Evolutionary conservation across 169 alveolate species (phyloP).

Genomic region (Plasmodium sp.): DNA sequence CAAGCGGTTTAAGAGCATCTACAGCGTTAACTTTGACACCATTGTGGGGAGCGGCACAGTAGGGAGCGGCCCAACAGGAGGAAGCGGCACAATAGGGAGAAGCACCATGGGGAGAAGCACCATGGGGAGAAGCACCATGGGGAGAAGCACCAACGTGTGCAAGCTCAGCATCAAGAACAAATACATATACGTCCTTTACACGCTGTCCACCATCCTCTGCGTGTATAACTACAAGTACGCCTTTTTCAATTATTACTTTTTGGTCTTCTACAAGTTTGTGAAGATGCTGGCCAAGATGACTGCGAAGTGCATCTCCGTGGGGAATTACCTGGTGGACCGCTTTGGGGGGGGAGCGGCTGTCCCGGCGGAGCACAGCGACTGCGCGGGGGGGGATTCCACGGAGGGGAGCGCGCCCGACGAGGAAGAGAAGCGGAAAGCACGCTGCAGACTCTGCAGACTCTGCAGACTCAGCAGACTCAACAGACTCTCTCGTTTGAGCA

Average conservation of each 20-base stretch:
- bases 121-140: background rate
- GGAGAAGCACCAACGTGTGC: background rate
- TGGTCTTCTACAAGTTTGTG: slow-evolving; percentile 30
- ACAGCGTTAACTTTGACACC: slow-evolving; percentile 8
- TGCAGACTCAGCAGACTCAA: background rate
- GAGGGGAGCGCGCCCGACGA: background rate
- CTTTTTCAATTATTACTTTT: slow-evolving; percentile 55
- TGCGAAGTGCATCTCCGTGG: background rate
- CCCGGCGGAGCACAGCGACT: background rate
- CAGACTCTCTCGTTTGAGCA: background rate
- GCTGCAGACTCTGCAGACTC: background rate
- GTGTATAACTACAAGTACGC: slow-evolving; percentile 54
- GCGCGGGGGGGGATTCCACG: background rate
- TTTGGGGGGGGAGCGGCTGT: background rate
- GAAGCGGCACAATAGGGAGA: background rate
- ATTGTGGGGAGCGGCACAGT: background rate
- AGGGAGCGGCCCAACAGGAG: background rate
- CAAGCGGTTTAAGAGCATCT: slow-evolving; percentile 34
- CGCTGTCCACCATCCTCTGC: slow-evolving; percentile 30
- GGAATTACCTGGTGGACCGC: background rate
- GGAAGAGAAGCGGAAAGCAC: background rate
- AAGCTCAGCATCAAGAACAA: slow-evolving; percentile 47
- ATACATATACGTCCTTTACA: slow-evolving; percentile 38
- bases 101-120: background rate
- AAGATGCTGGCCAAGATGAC: slow-evolving; percentile 33